Base-by-base conservation (phyloP, 495 filamentous ascomycete genomes). In the Astrocystis sublimbata region DNA sequence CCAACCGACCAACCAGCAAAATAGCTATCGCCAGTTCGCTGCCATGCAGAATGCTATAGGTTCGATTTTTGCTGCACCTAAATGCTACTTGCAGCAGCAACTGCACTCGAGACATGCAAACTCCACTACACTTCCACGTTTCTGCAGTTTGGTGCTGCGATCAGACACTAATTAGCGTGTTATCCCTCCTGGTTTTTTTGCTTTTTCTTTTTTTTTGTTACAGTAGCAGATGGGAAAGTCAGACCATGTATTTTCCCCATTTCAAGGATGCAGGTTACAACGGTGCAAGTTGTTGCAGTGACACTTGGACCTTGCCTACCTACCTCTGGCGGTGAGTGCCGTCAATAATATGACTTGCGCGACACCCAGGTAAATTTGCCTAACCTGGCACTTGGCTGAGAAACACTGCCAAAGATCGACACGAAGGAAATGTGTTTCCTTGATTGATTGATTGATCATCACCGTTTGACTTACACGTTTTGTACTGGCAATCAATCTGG, bases 61-160 rank as follows among this genome's bases (percentile, higher is more conserved):
- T 24, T 47, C 21, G 21, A 26, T 24, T 47, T 6, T 24, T 26
- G 28, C 43, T n/a, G 43, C 43, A 47, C n/a, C n/a, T n/a, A n/a
- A n/a, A n/a, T n/a, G n/a, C n/a, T n/a, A n/a, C n/a, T n/a, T n/a
- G n/a, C n/a, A n/a, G n/a, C n/a, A n/a, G n/a, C n/a, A n/a, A n/a
- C 28, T 26, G 43, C 43, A 49, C 30, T 31, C 30, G 45, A 47
- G 5, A 47, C 45, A 28, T 6, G n/a, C n/a, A n/a, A n/a, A n/a
- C 13, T 47, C 28, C 24, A 4, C 46, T 49, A 17, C 46, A 12
- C 26, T 31, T n/a, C 46, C 17, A 3, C 26, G 46, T 49, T 49
- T 49, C 24, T 49, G 30, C 30, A n/a, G 46, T 49, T 49, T 15
- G 46, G n/a, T n/a, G n/a, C n/a, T n/a, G n/a, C n/a, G n/a, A n/a